Percentiles rank a stretch among this genome's conserved stretches.
These are phyloP conservation scores for Ogataea trehalophila DNA, from an alignment of 805 yeast species.

Conservation along the genomic window DNA sequence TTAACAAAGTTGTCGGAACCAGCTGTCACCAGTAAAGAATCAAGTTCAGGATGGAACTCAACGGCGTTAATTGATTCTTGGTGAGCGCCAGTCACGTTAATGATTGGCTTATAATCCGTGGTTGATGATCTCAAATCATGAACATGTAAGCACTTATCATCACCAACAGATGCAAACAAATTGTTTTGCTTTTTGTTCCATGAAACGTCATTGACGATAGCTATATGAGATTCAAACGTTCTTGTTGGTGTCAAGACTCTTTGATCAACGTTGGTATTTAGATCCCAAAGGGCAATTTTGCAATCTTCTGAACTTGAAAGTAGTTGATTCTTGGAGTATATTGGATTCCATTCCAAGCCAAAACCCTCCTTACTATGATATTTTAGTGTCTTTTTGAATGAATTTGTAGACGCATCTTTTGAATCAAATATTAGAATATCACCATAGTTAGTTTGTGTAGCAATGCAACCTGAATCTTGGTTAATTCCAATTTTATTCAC, in stretches of 20 bases:
- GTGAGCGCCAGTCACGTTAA: constrained; percentile 46
- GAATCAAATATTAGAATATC: constrained; percentile 40
- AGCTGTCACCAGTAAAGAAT: constrained; percentile 65
- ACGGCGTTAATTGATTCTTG: constrained; percentile 63
- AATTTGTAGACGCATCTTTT: constrained; percentile 13
- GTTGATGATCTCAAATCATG: constrained; percentile 48
- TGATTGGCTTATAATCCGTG: constrained; percentile 33
- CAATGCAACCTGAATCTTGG: constrained; percentile 42
- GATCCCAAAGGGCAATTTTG: constrained; percentile 69
- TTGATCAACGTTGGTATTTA: constrained; percentile 19
- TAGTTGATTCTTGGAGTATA: constrained; percentile 35
- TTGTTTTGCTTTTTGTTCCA: constrained; percentile 43
- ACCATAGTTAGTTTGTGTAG: constrained; percentile 53
- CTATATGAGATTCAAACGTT: constrained; percentile 45
- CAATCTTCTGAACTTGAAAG: constrained; percentile 65
- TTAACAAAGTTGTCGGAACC: constrained; percentile 71
- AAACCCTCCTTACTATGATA: constrained; percentile 65
- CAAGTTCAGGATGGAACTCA: constrained; percentile 54
- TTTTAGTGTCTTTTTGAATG: constrained; percentile 31
- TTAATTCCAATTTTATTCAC: constrained; percentile 58
- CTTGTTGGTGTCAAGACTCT: constrained; percentile 37
- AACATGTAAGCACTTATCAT: constrained; percentile 57
- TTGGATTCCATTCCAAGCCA: constrained; percentile 63
- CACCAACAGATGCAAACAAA: constrained; percentile 67
- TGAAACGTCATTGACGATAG: constrained; percentile 63